phyloP scores from a whole-genome alignment of 192 early-diverging fungal genomes.

The Diversispora epigaea region DNA sequence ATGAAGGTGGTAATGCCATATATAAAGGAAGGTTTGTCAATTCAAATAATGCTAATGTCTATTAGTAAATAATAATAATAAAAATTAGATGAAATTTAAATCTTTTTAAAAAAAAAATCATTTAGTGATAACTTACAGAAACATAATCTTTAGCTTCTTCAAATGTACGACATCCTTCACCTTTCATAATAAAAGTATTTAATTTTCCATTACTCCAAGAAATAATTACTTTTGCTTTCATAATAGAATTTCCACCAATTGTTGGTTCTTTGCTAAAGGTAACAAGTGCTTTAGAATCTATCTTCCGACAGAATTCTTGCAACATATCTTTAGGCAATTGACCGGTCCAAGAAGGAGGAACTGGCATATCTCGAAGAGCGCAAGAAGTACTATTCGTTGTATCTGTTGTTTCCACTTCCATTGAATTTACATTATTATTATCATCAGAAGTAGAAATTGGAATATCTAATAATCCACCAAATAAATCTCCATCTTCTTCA shows the following conservation, averaged over 20 bases:
- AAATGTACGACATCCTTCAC: conserved; percentile 44
- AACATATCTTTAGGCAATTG: conserved; percentile 40
- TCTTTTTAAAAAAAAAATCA: no score
- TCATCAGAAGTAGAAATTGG: no score
- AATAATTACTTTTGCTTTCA: conserved; percentile 14
- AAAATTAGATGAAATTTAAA: no score
- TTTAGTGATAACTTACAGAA: conserved; percentile 14
- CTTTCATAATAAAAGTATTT: conserved; percentile 31
- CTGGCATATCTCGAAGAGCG: conserved; percentile 32
- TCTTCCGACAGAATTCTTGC: conserved; percentile 40
- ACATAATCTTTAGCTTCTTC: conserved; percentile 53
- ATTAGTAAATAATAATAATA: no score
- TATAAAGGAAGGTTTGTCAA: conserved; percentile 53
- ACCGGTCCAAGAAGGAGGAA: conserved; percentile 38
- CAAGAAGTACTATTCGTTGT: background rate
- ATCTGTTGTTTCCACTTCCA: background rate
- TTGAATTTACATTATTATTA: background rate
- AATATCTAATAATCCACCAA: conserved; percentile 40
- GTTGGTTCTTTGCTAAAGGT: conserved; percentile 28
- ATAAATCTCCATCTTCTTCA: conserved; percentile 35
- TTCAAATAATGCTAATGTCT: conserved; percentile 48
- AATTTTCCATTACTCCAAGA: conserved; percentile 35
- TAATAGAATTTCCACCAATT: background rate
- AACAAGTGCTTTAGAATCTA: conserved; percentile 38
- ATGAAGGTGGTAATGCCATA: conserved; percentile 54